Conservation (phyloP, 805 yeast species). For the Metschnikowia reukaufii region DNA sequence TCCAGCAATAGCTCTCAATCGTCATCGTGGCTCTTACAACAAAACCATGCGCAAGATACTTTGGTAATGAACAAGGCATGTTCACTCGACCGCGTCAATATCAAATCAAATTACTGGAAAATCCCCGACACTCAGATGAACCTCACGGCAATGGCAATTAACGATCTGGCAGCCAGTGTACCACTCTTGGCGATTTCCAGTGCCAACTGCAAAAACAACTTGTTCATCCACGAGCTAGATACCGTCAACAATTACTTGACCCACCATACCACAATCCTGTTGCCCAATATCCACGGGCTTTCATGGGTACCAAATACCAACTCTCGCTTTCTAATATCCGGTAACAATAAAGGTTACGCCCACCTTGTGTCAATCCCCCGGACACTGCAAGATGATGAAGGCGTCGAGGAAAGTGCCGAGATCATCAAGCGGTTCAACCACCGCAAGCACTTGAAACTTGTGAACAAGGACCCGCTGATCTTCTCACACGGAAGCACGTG, state of each 20-base stretch:
- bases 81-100: constrained; percentile 39
- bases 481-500: constrained; percentile 23
- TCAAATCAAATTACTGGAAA: constrained; percentile 46
- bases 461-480: constrained; percentile 26
- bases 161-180: constrained; percentile 18
- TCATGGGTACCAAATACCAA: constrained; percentile 48
- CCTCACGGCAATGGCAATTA: constrained; percentile 45
- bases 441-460: constrained; percentile 53
- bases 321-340: constrained; percentile 55
- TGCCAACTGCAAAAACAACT: constrained; percentile 44
- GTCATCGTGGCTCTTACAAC: constrained; percentile 33
- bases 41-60: constrained; percentile 27
- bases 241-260: constrained; percentile 42
- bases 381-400: constrained; percentile 10
- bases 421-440: constrained; percentile 80
- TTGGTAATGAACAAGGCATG: constrained; percentile 44
- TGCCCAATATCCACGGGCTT: constrained; percentile 54
- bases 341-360: constrained; percentile 73
- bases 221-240: constrained; percentile 52
- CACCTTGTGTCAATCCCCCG: constrained; percentile 69
- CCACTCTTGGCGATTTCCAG: constrained; percentile 55
- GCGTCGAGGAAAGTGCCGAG: constrained; percentile 54
- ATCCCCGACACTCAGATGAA: constrained; percentile 44
- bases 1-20: constrained; percentile 9
- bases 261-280: constrained; percentile 57